Percentiles rank a stretch among this genome's conserved stretches.
phyloP scores from a whole-genome alignment of 2,329 filamentous ascomycete genomes.

The Diaporthe citriasiana region DNA sequence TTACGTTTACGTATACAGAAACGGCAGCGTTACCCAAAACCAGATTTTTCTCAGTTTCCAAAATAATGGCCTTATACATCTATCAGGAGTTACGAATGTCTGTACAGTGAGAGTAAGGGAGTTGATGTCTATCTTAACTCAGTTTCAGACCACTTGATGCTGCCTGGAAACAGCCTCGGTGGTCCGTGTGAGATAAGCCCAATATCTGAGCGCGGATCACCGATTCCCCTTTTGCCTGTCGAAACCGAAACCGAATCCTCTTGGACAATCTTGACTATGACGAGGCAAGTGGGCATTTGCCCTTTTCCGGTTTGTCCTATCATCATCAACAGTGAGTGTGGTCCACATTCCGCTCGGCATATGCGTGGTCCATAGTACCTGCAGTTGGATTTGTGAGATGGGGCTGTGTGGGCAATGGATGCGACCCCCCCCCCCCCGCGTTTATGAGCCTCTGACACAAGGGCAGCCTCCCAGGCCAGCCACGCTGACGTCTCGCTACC shows the following conservation, averaged over 20 bases:
- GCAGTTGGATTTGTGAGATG: neutral
- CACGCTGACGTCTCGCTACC: neutral
- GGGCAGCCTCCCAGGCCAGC: neutral
- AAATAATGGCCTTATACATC: neutral
- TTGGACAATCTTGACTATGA: neutral
- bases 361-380: neutral
- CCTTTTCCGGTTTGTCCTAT: neutral
- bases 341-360: neutral
- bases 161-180: neutral
- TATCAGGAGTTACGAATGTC: too few relatives aligned
- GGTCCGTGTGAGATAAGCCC: neutral
- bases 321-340: neutral
- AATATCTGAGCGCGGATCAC: neutral
- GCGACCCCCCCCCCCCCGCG: conserved; percentile 25
- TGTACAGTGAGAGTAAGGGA: too few relatives aligned
- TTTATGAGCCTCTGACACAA: neutral
- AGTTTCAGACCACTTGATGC: neutral
- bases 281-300: neutral
- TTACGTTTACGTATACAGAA: neutral
- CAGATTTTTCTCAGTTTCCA: neutral
- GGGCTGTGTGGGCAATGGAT: neutral
- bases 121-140: neutral
- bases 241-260: neutral
- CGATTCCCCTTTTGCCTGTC: neutral
- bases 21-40: neutral